These are phyloP conservation scores for Talaromyces wortmannii DNA, from an alignment of 495 filamentous ascomycete species.

Conservation along the genomic window DNA sequence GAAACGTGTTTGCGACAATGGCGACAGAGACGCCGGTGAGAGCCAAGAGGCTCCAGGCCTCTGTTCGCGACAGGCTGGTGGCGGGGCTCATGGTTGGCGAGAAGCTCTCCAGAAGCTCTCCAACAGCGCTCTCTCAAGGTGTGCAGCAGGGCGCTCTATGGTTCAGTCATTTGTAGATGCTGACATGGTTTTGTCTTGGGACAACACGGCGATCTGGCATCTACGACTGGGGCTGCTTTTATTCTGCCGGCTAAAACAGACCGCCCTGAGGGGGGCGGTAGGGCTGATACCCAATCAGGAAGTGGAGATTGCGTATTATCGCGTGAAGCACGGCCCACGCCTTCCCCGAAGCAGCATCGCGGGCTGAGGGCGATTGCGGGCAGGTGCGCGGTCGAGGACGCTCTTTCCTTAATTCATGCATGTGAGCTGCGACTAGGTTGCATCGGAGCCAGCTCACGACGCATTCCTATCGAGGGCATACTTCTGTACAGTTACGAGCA, in stretches of 20 bases:
- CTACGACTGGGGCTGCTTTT: background rate
- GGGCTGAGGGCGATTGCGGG: background rate
- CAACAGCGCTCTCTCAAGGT: too few species aligned
- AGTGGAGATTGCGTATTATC: slow-evolving; percentile 1
- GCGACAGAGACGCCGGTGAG: slow-evolving; percentile 64
- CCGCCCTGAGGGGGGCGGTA: slow-evolving; percentile 19
- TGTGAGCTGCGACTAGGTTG: background rate
- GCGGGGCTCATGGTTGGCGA: slow-evolving; percentile 29
- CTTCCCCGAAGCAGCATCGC: slow-evolving; percentile 1
- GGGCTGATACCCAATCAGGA: background rate
- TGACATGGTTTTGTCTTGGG: background rate
- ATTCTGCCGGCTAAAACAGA: slow-evolving; percentile 20
- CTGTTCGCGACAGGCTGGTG: slow-evolving; percentile 52
- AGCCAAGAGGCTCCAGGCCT: slow-evolving; percentile 62
- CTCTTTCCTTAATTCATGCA: too few species aligned
- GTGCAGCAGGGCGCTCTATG: background rate
- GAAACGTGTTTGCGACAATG: slow-evolving; percentile 75
- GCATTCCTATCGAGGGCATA: background rate
- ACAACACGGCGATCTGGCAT: slow-evolving; percentile 7
- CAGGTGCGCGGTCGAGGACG: too few species aligned
- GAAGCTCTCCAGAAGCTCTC: background rate
- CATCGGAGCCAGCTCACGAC: background rate
- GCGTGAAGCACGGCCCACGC: background rate
- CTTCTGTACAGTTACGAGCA: too few species aligned
- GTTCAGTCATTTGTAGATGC: background rate